Evolutionary conservation across 2,329 filamentous ascomycete genomes (phyloP).

Genomic region (Fusarium lyarnte): DNA sequence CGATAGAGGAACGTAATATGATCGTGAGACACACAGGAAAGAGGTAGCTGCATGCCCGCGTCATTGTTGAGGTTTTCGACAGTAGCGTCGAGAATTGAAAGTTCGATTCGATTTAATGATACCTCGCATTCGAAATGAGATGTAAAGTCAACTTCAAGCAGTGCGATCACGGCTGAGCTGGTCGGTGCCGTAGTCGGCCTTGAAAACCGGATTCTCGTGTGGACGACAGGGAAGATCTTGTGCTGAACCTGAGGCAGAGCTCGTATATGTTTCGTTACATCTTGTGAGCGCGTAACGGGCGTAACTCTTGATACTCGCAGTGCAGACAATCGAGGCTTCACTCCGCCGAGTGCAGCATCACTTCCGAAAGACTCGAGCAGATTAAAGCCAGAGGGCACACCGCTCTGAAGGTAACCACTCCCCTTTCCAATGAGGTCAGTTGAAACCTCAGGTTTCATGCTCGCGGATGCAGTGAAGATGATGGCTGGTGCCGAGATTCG

Average conservation of each 20-base stretch:
- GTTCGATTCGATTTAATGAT: conserved; percentile 66
- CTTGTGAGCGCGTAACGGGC: conserved; percentile 70
- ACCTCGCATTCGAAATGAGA: conserved; percentile 74
- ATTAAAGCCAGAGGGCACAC: conserved; percentile 75
- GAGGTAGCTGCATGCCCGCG: conserved; percentile 60
- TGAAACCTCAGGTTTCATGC: conserved; percentile 61
- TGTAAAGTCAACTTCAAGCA: conserved; percentile 79
- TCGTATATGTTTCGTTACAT: conserved; percentile 70
- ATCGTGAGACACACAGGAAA: conserved; percentile 75
- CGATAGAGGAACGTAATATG: conserved; percentile 80
- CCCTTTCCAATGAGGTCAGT: conserved; percentile 44
- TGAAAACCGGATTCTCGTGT: conserved; percentile 78
- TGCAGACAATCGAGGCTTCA: conserved; percentile 75
- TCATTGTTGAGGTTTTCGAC: conserved; percentile 67
- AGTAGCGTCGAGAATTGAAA: conserved; percentile 66
- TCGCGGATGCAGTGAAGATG: conserved; percentile 71
- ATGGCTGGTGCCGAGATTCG: conserved; percentile 73
- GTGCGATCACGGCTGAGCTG: conserved; percentile 71
- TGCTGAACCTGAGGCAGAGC: conserved; percentile 71
- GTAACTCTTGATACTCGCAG: conserved; percentile 78
- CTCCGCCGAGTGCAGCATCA: conserved; percentile 70
- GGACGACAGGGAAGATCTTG: conserved; percentile 73
- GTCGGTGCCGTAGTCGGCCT: conserved; percentile 67
- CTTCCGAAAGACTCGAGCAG: conserved; percentile 77
- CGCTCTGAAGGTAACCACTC: conserved; percentile 75